These are phyloP conservation scores for Macaranga tanarius DNA, from an alignment of 441 rosid species.

Conservation along the genomic window DNA sequence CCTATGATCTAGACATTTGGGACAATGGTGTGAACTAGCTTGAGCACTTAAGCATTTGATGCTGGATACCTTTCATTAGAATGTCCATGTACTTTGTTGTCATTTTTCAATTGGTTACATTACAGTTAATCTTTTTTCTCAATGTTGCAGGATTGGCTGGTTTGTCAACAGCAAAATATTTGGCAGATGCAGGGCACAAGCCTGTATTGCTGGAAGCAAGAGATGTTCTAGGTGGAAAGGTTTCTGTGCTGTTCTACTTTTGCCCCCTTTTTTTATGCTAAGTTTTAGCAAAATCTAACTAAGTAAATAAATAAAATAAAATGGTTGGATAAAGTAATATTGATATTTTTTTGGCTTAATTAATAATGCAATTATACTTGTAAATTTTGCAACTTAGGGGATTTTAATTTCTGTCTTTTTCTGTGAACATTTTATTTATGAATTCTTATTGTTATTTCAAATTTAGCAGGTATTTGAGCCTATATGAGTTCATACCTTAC, in stretches of 20 bases:
- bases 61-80: background rate
- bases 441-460: background rate
- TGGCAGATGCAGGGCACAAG: slow-evolving; percentile 93
- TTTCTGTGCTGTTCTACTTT: slow-evolving; percentile 28
- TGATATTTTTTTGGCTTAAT: background rate
- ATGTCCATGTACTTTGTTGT: background rate
- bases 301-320: background rate
- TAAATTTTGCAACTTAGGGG: too few species aligned
- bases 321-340: background rate
- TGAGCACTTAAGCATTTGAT: slow-evolving; percentile 1
- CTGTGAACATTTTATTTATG: background rate
- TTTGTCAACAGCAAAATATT: slow-evolving; percentile 86
- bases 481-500: background rate
- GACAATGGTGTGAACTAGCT: background rate
- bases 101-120: background rate
- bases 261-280: background rate
- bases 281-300: background rate
- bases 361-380: background rate
- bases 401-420: background rate
- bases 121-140: background rate
- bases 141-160: slow-evolving; percentile 81
- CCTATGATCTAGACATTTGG: background rate
- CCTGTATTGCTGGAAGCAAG: slow-evolving; percentile 87
- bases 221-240: slow-evolving; percentile 99
- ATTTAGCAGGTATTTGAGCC: background rate